A percentile compares a stretch with the other conserved stretches of the same genome.
phyloP scores from a whole-genome alignment of 257 asterid genomes.

The Primulina tabacum region DNA sequence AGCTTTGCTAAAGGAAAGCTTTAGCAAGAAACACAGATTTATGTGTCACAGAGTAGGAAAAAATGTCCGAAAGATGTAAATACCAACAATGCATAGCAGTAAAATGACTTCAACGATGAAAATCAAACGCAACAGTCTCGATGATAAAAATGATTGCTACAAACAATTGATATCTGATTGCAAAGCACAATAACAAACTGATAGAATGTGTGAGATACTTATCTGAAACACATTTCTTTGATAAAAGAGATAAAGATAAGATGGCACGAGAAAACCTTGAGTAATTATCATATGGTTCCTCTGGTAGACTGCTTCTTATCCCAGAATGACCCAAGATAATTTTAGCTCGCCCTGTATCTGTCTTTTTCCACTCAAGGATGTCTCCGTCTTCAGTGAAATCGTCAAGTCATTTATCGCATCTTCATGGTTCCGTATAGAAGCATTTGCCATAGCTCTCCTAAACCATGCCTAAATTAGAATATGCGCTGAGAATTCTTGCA shows the following conservation, averaged over 20 bases:
- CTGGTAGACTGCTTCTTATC: slow-evolving; percentile 28
- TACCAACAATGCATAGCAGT: too few relatives aligned
- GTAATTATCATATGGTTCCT: slow-evolving; percentile 34
- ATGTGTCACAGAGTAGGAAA: too few relatives aligned
- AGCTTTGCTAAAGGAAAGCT: too few relatives aligned
- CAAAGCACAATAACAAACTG: slow-evolving; percentile 12
- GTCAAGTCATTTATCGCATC: slow-evolving; percentile 66
- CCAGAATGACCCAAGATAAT: slow-evolving; percentile 34
- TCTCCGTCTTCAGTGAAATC: slow-evolving; percentile 59
- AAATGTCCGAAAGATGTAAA: too few relatives aligned
- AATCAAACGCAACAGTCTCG: not conserved
- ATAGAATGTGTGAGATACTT: slow-evolving; percentile 8
- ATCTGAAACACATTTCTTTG: slow-evolving; percentile 5
- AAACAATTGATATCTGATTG: not conserved
- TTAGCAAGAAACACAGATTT: too few relatives aligned
- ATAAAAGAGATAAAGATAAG: slow-evolving; percentile 18
- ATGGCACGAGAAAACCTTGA: slow-evolving; percentile 35
- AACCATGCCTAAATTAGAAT: slow-evolving; percentile 72
- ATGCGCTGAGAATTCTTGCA: slow-evolving; percentile 23
- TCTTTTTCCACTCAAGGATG: slow-evolving; percentile 64
- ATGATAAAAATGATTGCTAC: not conserved
- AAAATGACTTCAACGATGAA: not conserved
- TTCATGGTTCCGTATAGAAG: slow-evolving; percentile 58
- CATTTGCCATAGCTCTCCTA: slow-evolving; percentile 82
- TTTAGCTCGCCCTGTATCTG: slow-evolving; percentile 65